Base-by-base conservation (phyloP, 2,329 filamentous ascomycete species). In the Cladophialophora immunda region DNA sequence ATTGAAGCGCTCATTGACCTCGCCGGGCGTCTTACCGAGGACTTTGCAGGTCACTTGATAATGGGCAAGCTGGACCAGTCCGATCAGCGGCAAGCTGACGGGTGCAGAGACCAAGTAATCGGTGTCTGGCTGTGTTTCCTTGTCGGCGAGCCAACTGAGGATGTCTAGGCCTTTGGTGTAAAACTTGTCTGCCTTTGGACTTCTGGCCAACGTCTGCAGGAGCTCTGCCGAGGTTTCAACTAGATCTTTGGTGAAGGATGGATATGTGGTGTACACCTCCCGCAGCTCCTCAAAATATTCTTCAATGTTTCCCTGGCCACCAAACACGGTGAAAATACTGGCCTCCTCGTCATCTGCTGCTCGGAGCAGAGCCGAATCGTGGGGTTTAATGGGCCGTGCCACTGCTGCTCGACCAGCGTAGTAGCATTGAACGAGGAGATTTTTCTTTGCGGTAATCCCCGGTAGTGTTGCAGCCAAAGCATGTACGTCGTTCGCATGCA, bases 251-350 rank as follows among this genome's bases (percentile, higher is more conserved):
- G 97, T 89, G 73, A 99, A 96, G 30, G 91, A 91, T 13, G 92
- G 90, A 81, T 99, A 99, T 67, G 94, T 97, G 74, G 85, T 89
- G 83, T 94, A 94, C 66, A 98, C 87, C 78, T 97, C 91, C 64
- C 95, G 90, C 69, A 99, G 87, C 83, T 99, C 95, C 73, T 99
- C 94, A 76, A 99, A 99, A 82, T 99, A 99, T 82, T 99, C 96
- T 81, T 99, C 94, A 71, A 99, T 98, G 80, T 99, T 99, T 74
- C 95, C 95, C 79, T 99, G 95, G 6, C 95, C 95, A 67, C 95
- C 95, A 73, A 98, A 97, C 69, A 99, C 93, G 71, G 90, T 94
- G 83, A 97, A 99, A 67, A 99, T 87, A 74, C 88, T 90, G 62
- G 94, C 94, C 64, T 90, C 89, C 69, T 88, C 90, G 70, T 97